Conservation (phyloP, 352 stramenopile species). For the Globisporangium acanthophoron region DNA sequence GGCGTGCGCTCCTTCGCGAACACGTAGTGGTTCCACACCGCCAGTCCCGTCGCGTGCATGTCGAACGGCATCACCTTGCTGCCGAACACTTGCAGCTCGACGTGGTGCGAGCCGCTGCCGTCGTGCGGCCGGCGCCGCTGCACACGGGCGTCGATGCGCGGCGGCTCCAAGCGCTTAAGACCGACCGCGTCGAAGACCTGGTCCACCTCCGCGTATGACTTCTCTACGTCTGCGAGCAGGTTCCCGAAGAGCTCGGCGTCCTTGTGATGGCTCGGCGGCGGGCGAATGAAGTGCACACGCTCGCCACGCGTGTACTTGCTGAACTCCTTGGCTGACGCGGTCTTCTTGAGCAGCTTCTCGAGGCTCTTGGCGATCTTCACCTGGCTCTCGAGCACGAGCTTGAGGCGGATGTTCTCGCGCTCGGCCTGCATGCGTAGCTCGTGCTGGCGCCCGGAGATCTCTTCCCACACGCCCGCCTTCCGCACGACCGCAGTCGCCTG, state of each 20-base stretch:
- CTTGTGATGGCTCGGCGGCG: slow-evolving; percentile 14
- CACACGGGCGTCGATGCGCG: slow-evolving; percentile 10
- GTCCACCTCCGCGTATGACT: slow-evolving; percentile 33
- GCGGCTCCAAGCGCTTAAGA: slow-evolving; percentile 1
- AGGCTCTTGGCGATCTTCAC: slow-evolving; percentile 55
- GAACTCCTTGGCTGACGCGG: slow-evolving; percentile 15
- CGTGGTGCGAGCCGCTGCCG: slow-evolving; percentile 15
- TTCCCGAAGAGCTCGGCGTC: slow-evolving; percentile 31
- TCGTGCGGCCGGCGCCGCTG: slow-evolving; percentile 2
- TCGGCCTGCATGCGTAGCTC: slow-evolving; percentile 34
- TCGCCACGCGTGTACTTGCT: slow-evolving; percentile 15
- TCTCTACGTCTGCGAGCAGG: slow-evolving; percentile 24
- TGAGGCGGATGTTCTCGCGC: slow-evolving; percentile 50
- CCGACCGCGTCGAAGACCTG: slow-evolving; percentile 21
- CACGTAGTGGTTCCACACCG: slow-evolving; percentile 35
- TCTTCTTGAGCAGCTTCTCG: slow-evolving; percentile 35
- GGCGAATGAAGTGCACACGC: slow-evolving; percentile 14
- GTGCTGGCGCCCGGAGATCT: slow-evolving; percentile 10
- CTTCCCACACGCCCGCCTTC: background rate
- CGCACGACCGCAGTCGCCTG: background rate
- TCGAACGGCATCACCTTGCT: slow-evolving; percentile 45
- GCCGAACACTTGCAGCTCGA: slow-evolving; percentile 21
- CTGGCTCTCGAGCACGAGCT: slow-evolving; percentile 49
- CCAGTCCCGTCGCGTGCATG: slow-evolving; percentile 22
- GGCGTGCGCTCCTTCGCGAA: slow-evolving; percentile 32